These are phyloP conservation scores for Lodderomyces theae DNA, from an alignment of 1,139 yeast species.

Conservation along the genomic window DNA sequence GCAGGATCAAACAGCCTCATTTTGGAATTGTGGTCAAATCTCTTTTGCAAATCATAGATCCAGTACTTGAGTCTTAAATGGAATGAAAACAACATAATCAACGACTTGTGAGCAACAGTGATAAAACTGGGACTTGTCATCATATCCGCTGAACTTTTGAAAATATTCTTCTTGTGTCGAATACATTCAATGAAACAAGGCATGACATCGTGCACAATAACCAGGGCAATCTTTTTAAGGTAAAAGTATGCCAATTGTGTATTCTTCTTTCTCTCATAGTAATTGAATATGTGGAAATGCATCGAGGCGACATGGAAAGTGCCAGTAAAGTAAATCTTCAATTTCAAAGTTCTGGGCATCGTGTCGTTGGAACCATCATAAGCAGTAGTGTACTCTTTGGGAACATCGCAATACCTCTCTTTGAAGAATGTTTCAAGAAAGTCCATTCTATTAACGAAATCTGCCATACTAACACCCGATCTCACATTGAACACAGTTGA, in stretches of 20 bases:
- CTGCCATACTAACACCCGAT: constrained; percentile 19
- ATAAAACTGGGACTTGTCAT: constrained; percentile 37
- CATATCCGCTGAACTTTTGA: constrained; percentile 29
- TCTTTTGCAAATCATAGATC: constrained; percentile 9
- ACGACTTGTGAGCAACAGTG: constrained; percentile 30
- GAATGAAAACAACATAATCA: constrained; percentile 24
- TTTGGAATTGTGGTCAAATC: constrained; percentile 14
- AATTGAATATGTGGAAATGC: constrained; percentile 34
- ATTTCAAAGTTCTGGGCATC: constrained; percentile 18
- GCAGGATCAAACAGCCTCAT: constrained; percentile 10
- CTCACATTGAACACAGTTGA: constrained; percentile 20
- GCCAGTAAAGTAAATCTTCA: constrained; percentile 24
- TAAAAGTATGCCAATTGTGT: constrained; percentile 27
- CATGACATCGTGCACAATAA: constrained; percentile 28
- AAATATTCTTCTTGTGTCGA: constrained; percentile 19
- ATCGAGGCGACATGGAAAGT: constrained; percentile 23
- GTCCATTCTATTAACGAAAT: constrained; percentile 18
- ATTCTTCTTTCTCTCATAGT: constrained; percentile 31
- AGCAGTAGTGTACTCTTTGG: constrained; percentile 9
- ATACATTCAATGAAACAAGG: constrained; percentile 30
- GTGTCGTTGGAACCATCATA: constrained; percentile 5
- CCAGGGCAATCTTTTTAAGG: constrained; percentile 26
- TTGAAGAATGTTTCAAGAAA: constrained; percentile 19
- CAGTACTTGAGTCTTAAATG: constrained; percentile 20
- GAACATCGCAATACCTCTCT: constrained; percentile 14